phyloP scores from a whole-genome alignment of 306 rosid genomes.

The Cicer pinnatifidum region DNA sequence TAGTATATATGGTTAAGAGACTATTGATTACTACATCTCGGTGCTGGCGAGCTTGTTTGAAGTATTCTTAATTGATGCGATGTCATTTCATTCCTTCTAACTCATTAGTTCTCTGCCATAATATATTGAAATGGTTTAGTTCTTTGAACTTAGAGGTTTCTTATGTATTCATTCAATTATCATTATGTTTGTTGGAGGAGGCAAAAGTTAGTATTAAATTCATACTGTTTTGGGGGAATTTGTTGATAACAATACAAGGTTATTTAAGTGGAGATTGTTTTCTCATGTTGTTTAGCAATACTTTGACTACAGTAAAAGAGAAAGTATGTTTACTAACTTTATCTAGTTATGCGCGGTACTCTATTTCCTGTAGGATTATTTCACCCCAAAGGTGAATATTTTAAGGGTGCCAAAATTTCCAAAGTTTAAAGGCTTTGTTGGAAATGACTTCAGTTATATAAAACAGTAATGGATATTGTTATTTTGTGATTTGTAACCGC shows the following conservation, averaged over 20 bases:
- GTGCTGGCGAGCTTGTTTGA: slow-evolving; percentile 12
- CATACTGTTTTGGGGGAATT: not conserved
- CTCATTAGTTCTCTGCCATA: slow-evolving; percentile 3
- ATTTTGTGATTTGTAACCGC: not conserved
- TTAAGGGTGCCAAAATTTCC: not conserved
- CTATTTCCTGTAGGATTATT: slow-evolving; percentile 9
- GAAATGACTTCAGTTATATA: not conserved
- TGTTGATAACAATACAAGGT: slow-evolving; percentile 3
- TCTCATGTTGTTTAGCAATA: slow-evolving; percentile 19
- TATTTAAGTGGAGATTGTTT: slow-evolving; percentile 16
- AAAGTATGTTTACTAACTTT: slow-evolving; percentile 9
- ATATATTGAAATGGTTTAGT: slow-evolving; percentile 16
- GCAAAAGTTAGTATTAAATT: not conserved
- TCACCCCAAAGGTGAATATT: not conserved
- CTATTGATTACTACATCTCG: slow-evolving; percentile 8
- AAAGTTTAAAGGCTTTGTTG: not conserved
- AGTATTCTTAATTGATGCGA: not conserved
- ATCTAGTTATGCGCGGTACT: slow-evolving; percentile 2
- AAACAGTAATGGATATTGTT: not conserved
- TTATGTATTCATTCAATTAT: slow-evolving; percentile 2
- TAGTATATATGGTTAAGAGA: slow-evolving; percentile 4
- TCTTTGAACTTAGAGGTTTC: slow-evolving; percentile 18
- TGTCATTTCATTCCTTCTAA: slow-evolving; percentile 6
- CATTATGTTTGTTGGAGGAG: slow-evolving; percentile 18
- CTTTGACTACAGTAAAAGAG: not conserved